Percentiles rank a stretch among this genome's conserved stretches.
Conservation (phyloP, 2,329 filamentous ascomycete genomes). For the Phialophora tarda region DNA sequence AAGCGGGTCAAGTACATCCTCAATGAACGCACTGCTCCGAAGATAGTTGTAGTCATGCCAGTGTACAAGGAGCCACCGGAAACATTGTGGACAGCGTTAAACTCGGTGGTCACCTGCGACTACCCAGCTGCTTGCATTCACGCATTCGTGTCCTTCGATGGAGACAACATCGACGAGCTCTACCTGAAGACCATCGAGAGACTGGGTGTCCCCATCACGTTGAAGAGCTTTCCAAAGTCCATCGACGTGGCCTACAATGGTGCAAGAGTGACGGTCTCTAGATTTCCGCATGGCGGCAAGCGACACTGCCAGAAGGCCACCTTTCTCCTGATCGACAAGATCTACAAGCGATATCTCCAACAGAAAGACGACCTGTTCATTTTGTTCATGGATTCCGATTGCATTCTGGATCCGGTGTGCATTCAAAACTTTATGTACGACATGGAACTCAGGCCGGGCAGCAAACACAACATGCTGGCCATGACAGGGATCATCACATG, state of each 20-base stretch:
- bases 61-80: slow-evolving; percentile 92
- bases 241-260: slow-evolving; percentile 87
- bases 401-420: slow-evolving; percentile 87
- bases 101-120: slow-evolving; percentile 91
- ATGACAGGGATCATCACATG: slow-evolving; percentile 98
- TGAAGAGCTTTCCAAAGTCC: slow-evolving; percentile 81
- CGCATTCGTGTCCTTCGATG: slow-evolving; percentile 94
- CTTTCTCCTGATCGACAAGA: slow-evolving; percentile 89
- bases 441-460: slow-evolving; percentile 95
- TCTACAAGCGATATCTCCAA: slow-evolving; percentile 85
- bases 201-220: slow-evolving; percentile 77
- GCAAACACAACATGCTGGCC: slow-evolving; percentile 88
- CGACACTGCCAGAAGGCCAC: slow-evolving; percentile 91
- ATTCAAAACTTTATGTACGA: slow-evolving; percentile 98
- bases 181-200: slow-evolving; percentile 85
- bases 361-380: slow-evolving; percentile 92
- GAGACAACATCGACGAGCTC: slow-evolving; percentile 83
- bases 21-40: slow-evolving; percentile 84
- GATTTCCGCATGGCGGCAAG: slow-evolving; percentile 93
- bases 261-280: slow-evolving; percentile 84
- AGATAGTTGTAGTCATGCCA: slow-evolving; percentile 95
- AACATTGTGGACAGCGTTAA: slow-evolving; percentile 80
- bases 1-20: slow-evolving; percentile 83
- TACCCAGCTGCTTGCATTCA: slow-evolving; percentile 92
- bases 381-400: slow-evolving; percentile 96